These are phyloP conservation scores for Aspergillaceae sp. DNA, from an alignment of 2,329 filamentous ascomycete species.

Conservation along the genomic window DNA sequence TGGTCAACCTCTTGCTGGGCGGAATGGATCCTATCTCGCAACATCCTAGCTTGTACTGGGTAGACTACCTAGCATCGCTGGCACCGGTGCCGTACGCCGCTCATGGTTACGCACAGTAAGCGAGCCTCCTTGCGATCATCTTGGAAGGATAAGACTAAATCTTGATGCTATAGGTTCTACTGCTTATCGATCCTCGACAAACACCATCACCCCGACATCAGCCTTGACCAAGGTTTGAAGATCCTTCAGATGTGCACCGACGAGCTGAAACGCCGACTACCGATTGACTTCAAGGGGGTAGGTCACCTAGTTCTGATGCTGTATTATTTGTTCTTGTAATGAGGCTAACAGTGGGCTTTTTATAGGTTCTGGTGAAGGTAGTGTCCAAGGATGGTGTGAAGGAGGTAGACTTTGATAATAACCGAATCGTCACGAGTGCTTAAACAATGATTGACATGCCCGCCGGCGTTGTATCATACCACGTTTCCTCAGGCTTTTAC, in stretches of 20 bases:
- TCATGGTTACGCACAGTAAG: slow-evolving; percentile 94
- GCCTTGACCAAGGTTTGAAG: slow-evolving; percentile 80
- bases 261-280: slow-evolving; percentile 91
- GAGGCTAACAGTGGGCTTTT: neutral
- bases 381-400: slow-evolving; percentile 88
- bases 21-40: slow-evolving; percentile 87
- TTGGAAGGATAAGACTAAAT: slow-evolving; percentile 6
- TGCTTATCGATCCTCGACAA: slow-evolving; percentile 96
- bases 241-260: slow-evolving; percentile 91
- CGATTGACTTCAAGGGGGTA: slow-evolving; percentile 97
- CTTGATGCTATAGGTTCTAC: slow-evolving; percentile 62
- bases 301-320: slow-evolving; percentile 20
- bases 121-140: slow-evolving; percentile 6
- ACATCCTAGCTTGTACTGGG: slow-evolving; percentile 90
- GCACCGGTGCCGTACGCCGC: slow-evolving; percentile 89
- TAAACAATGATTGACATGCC: slow-evolving; percentile 25
- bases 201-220: slow-evolving; percentile 93
- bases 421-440: slow-evolving; percentile 48
- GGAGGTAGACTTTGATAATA: slow-evolving; percentile 78
- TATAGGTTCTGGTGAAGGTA: slow-evolving; percentile 62
- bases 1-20: slow-evolving; percentile 89
- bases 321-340: no score
- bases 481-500: slow-evolving; percentile 20
- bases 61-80: slow-evolving; percentile 88
- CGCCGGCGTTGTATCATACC: slow-evolving; percentile 25